Evolutionary conservation across 2,329 filamentous ascomycete species (phyloP), one percentile per base, ranked within the genome.

Genomic region (Macrophomina phaseolina): DNA sequence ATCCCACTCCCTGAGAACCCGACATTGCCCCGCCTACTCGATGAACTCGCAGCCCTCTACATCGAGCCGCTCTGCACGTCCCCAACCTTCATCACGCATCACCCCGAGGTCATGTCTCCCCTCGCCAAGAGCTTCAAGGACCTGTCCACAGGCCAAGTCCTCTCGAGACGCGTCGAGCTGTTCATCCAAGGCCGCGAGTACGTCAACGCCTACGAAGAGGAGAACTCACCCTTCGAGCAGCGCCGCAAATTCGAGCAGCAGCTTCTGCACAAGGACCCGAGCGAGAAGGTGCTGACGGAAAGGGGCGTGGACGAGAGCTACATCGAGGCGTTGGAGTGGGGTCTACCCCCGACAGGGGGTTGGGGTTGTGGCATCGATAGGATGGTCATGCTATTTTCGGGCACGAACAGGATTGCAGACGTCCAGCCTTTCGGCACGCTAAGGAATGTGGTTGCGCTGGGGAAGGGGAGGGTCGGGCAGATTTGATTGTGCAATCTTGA

Each of bases 141-240:
- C 76, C 86, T 88, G 0, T 78, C 75, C 8, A 82, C 89, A 0
- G 83, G 85, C 14, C 94, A 97, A 76, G 79, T 86, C 8, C 88
- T 97, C 1, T 90, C 93, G 1, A 91, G 92, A 0, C 89, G 94
- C 5, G 92, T 91, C 0, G 94, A 97, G 79, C 86, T 97, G 28
- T 97, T 97, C 79, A 87, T 96, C 69, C 81, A 87, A 60, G 89
- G 90, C 48, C 87, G 88, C 65, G 95, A 99, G 76, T 85, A 97
- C 38, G 92, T 94, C 68, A 99, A 99, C 79, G 96, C 94, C 82
- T 99, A 99, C 78, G 95, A 99, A 78, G 95, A 99, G 80, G 95
- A 99, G 77, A 99, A 99, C 78, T 91, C 92, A 62, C 95, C 95
- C 0, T 89, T 91, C 64, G 91, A 90, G 73, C 95, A 99, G 80